A percentile compares a stretch with the other conserved stretches of the same genome.
These are phyloP conservation scores for Microbotryum violaceum DNA, from an alignment of 1,284 basidiomycete species.

Conservation along the genomic window DNA sequence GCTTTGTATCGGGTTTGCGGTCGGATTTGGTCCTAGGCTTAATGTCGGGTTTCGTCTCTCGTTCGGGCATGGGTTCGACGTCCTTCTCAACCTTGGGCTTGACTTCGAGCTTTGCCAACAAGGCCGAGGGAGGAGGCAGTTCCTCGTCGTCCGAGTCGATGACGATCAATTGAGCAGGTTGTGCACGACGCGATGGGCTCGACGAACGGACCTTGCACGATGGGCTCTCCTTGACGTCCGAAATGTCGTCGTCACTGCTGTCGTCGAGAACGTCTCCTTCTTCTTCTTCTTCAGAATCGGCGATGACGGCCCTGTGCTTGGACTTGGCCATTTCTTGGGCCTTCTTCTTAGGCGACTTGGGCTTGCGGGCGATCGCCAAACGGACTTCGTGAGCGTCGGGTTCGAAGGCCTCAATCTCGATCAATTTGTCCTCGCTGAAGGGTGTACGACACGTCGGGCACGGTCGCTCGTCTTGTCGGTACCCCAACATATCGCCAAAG, in stretches of 20 bases:
- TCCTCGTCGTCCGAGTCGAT: conserved; percentile 6
- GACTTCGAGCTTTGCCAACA: conserved; percentile 38
- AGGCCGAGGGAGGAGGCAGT: background rate
- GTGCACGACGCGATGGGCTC: conserved; percentile 61
- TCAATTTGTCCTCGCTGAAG: conserved; percentile 10
- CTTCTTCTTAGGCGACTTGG: too few relatives aligned
- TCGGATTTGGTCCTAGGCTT: conserved; percentile 64
- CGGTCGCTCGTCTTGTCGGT: background rate
- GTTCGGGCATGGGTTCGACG: conserved; percentile 53
- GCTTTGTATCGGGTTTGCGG: conserved; percentile 45
- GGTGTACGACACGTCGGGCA: conserved; percentile 9
- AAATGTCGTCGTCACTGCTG: too few relatives aligned
- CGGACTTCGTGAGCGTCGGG: conserved; percentile 13
- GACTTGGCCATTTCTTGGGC: background rate
- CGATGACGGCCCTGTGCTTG: conserved; percentile 7
- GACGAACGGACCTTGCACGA: conserved; percentile 41
- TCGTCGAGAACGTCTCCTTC: conserved; percentile 56
- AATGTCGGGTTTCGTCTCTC: conserved; percentile 59
- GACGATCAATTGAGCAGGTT: background rate
- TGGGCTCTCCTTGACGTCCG: too few relatives aligned
- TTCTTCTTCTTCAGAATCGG: conserved; percentile 15
- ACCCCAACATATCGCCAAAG: background rate
- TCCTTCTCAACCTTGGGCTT: conserved; percentile 63
- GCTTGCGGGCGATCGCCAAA: background rate
- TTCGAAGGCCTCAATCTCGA: conserved; percentile 14